Percentiles rank a stretch among this genome's conserved stretches.
Conservation (phyloP, 2,329 filamentous ascomycete species). For the Neurospora crassa region DNA sequence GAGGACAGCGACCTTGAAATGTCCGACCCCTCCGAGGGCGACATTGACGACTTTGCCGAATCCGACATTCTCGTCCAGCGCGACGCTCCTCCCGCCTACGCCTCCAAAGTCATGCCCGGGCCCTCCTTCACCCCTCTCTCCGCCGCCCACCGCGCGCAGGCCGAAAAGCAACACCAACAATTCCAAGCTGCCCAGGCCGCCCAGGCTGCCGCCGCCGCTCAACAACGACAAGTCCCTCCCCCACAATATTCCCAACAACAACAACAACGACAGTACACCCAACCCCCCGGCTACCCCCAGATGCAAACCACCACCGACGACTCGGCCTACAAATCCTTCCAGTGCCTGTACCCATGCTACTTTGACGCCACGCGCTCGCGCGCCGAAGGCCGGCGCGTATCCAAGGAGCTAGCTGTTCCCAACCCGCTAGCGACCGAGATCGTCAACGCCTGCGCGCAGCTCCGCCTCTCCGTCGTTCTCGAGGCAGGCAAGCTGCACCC, state of each 20-base stretch:
- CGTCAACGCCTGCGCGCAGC: slow-evolving; percentile 67
- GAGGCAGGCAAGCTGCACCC: slow-evolving; percentile 90
- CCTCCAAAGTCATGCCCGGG: slow-evolving; percentile 23
- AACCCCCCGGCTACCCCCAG: slow-evolving; percentile 26
- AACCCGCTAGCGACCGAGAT: slow-evolving; percentile 88
- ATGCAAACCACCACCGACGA: slow-evolving; percentile 33
- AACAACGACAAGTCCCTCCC: slow-evolving; percentile 1
- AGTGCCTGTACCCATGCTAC: slow-evolving; percentile 92
- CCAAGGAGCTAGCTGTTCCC: slow-evolving; percentile 58
- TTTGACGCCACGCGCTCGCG: slow-evolving; percentile 72
- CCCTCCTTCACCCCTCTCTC: slow-evolving; percentile 16
- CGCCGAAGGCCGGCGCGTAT: slow-evolving; percentile 72
- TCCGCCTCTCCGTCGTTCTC: slow-evolving; percentile 66
- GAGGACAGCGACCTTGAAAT: slow-evolving; percentile 65
- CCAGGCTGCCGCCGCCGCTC: slow-evolving; percentile 18
- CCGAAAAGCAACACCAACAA: neutral
- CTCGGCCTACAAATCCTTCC: slow-evolving; percentile 60
- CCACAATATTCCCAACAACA: slow-evolving; percentile 1
- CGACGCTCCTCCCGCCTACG: slow-evolving; percentile 15
- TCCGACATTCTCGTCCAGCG: slow-evolving; percentile 43
- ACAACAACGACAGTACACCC: slow-evolving; percentile 14
- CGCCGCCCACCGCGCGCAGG: slow-evolving; percentile 1
- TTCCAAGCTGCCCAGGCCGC: slow-evolving; percentile 11
- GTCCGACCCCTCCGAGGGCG: slow-evolving; percentile 80
- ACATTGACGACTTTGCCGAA: slow-evolving; percentile 58